A percentile compares a stretch with the other conserved stretches of the same genome.
These are phyloP conservation scores for Hypoxylon sp. DNA, from an alignment of 2,329 filamentous ascomycete species.

Conservation along the genomic window DNA sequence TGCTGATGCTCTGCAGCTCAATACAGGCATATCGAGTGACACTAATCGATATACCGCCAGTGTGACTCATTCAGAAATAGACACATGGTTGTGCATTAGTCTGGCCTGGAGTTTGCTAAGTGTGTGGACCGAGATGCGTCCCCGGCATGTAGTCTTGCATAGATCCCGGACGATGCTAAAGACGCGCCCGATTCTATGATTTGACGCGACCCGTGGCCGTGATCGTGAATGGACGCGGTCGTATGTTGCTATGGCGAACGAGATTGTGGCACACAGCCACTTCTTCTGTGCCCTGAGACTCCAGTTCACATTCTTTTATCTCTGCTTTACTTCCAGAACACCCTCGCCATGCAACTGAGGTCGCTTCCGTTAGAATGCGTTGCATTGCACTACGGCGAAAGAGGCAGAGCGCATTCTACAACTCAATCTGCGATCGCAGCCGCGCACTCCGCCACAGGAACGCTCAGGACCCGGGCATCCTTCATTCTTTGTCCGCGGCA, in stretches of 20 bases:
- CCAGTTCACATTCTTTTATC: background rate
- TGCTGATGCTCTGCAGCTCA: constrained; percentile 20
- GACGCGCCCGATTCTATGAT: constrained; percentile 40
- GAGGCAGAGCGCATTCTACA: constrained; percentile 30
- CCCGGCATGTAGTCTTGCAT: constrained; percentile 38
- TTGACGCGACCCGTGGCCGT: constrained; percentile 38
- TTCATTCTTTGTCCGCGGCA: constrained; percentile 33
- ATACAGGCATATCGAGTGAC: constrained; percentile 40
- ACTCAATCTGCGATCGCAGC: constrained; percentile 29
- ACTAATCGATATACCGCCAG: constrained; percentile 35
- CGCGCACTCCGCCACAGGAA: constrained; percentile 43
- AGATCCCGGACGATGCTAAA: constrained; percentile 47
- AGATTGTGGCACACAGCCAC: constrained; percentile 45
- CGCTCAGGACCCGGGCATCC: constrained; percentile 31
- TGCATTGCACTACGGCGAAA: constrained; percentile 25
- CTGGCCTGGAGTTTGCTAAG: constrained; percentile 31
- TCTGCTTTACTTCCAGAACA: constrained; percentile 27
- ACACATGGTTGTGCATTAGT: constrained; percentile 51
- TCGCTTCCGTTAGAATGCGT: constrained; percentile 16
- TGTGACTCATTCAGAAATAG: constrained; percentile 53
- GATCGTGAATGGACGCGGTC: constrained; percentile 47
- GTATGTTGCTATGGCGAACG: constrained; percentile 48
- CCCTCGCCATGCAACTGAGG: constrained; percentile 9
- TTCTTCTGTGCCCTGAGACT: constrained; percentile 35
- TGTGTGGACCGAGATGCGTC: constrained; percentile 39